Conservation (phyloP, 2,329 filamentous ascomycete species). For the Amylocarpus encephaloides region DNA sequence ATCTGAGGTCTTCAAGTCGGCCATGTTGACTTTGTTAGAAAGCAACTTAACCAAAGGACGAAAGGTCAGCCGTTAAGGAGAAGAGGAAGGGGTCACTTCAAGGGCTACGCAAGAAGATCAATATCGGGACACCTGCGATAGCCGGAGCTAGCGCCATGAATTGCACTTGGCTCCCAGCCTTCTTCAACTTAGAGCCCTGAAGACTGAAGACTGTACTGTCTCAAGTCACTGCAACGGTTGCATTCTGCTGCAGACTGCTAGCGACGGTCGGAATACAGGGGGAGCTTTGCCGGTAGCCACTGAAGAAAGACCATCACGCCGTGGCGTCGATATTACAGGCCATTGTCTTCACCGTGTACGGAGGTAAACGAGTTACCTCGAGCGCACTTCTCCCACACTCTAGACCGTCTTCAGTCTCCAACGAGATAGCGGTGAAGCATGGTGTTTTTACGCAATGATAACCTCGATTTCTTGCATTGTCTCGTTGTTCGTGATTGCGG, state of each 20-base stretch:
- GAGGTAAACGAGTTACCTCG: no score
- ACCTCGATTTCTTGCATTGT: no score
- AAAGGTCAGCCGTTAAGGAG: not conserved
- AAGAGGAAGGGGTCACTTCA: not conserved
- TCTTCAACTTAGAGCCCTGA: not conserved
- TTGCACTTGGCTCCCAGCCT: not conserved
- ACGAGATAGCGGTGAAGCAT: no score
- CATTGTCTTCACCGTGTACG: not conserved
- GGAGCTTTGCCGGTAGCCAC: not conserved
- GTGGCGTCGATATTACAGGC: not conserved
- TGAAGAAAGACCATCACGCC: not conserved
- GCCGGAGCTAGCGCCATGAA: not conserved
- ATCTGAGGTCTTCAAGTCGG: conserved; percentile 1
- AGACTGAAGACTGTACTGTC: not conserved
- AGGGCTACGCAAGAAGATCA: not conserved
- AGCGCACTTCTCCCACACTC: no score
- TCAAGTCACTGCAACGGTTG: not conserved
- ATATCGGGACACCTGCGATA: not conserved
- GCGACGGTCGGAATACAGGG: not conserved
- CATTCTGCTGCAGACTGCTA: not conserved
- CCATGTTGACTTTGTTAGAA: not conserved
- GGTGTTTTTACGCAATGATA: no score
- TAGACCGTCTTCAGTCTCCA: no score
- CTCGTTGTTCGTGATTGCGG: no score
- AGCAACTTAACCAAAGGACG: not conserved